Evolutionary conservation across 768 basidiomycete genomes (phyloP), one percentile per base, ranked within the genome.

Genomic region (Auricularia sp.): DNA sequence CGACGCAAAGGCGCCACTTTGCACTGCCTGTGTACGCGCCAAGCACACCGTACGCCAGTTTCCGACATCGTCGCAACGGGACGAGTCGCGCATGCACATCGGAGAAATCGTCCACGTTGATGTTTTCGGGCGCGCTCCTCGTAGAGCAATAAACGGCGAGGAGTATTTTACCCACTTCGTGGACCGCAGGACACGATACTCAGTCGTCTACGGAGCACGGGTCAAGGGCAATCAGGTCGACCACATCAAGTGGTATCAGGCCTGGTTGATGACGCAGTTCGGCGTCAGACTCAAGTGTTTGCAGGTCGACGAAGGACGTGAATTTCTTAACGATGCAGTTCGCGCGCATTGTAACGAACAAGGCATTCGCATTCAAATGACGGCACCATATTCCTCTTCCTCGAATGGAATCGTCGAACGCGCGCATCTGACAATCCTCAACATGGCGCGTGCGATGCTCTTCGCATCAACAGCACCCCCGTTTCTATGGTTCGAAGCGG

Each of bases 311-410:
- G 68, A 71, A 36, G 70, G 74, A 0, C 63, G 66, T 1, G 72
- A 75, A 61, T 66, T 75, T 2, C 64, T 69, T 21, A 61, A 63
- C 23, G 7, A 36, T 0, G n/a, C 61, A 33, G 63, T 72, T 59
- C 34, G 61, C 0, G 62, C 34, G 1, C 73, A 68, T 68, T 66
- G 69, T 18, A 61, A 61, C 7, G 36, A 53, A 0, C 58, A 65
- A 0, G 71, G 74, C 2, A 69, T 64, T 0, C 14, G 53, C 1
- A 66, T 69, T 6, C 59, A 71, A 23, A 70, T 63, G 62, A 75
- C 74, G 73, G n/a, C 74, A 0, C 71, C 75, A 0, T 70, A 79
- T 66, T 78, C 75, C 5, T 78, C 76, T 18, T 73, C 72, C 0
- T 73, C 77, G 63, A 70, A 70, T 65, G 66, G 72, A 7, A 62